phyloP scores from a whole-genome alignment of 2,329 filamentous ascomycete genomes.

The Dothistroma septosporum region DNA sequence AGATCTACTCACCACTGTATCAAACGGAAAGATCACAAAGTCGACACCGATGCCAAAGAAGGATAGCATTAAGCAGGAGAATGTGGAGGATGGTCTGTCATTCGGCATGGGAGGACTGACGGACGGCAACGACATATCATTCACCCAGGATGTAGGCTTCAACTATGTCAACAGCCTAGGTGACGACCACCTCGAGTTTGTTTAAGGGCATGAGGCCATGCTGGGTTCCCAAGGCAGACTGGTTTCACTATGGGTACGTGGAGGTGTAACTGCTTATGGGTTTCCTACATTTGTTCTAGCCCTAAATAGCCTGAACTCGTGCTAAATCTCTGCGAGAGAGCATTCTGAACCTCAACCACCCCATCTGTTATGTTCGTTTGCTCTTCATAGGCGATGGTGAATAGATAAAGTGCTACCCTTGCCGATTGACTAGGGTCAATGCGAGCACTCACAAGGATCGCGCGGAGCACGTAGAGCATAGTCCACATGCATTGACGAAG shows the following conservation, averaged over 20 bases:
- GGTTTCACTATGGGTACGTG: background rate
- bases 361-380: background rate
- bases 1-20: conserved; percentile 19
- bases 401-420: background rate
- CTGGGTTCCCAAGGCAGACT: background rate
- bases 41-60: conserved; percentile 22
- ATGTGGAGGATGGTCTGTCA: conserved; percentile 10
- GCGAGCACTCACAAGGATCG: background rate
- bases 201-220: background rate
- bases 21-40: conserved; percentile 27
- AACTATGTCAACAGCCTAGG: background rate
- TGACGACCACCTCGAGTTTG: background rate
- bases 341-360: no score
- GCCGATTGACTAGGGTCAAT: background rate
- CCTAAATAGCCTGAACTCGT: no score
- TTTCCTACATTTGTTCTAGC: no score
- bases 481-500: background rate
- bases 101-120: background rate
- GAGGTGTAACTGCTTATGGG: background rate
- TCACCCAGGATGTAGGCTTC: background rate
- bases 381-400: background rate
- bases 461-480: background rate
- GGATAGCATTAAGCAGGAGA: conserved; percentile 27
- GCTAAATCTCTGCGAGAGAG: no score
- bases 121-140: conserved; percentile 1